Conservation (phyloP, 768 basidiomycete species). For the Chalciporus piperatus region DNA sequence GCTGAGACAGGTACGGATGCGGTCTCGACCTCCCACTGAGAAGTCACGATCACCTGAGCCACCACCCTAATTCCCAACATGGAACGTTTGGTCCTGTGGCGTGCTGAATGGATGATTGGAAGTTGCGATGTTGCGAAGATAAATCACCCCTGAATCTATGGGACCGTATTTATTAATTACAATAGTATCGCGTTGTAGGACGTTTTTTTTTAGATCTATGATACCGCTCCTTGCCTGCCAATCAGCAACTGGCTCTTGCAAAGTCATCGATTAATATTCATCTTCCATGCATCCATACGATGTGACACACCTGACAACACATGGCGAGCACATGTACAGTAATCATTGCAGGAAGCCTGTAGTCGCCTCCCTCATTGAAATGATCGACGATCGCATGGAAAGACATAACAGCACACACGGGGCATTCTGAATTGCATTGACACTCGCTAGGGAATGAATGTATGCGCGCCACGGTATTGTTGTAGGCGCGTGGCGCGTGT, state of each 20-base stretch:
- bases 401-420: conserved; percentile 19
- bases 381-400: conserved; percentile 19
- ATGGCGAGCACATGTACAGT: conserved; percentile 17
- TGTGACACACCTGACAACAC: background rate
- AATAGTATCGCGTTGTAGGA: background rate
- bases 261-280: background rate
- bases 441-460: conserved; percentile 2
- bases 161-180: conserved; percentile 18
- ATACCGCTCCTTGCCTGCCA: background rate
- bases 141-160: background rate
- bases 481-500: conserved; percentile 7
- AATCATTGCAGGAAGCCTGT: conserved; percentile 22
- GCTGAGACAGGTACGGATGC: conserved; percentile 47
- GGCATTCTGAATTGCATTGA: conserved; percentile 19
- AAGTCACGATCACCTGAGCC: conserved; percentile 39
- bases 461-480: background rate
- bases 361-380: conserved; percentile 6
- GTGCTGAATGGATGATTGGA: conserved; percentile 10
- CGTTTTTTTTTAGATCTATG: background rate
- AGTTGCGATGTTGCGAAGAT: conserved; percentile 8
- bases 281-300: background rate
- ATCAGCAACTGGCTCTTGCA: too few species aligned
- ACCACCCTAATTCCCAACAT: conserved; percentile 31
- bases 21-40: conserved; percentile 45
- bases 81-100: conserved; percentile 7